Evolutionary conservation across 352 stramenopile genomes (phyloP).

Genomic region (Phytopythium litorale): DNA sequence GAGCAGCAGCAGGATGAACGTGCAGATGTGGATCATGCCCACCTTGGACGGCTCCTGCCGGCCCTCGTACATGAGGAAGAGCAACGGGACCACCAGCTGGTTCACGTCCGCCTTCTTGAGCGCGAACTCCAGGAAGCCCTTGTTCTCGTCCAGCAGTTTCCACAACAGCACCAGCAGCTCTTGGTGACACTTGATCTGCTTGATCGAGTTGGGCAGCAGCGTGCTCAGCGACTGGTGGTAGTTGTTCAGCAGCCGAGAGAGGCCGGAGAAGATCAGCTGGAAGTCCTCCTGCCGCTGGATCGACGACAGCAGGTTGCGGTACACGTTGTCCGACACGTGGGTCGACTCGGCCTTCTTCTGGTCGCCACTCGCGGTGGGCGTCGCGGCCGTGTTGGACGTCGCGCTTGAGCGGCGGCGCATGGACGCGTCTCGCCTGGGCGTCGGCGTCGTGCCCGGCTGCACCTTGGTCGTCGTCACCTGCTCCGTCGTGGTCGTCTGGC

Average conservation of each 20-base stretch:
- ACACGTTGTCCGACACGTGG: conserved; percentile 42
- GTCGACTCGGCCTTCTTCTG: conserved; percentile 11
- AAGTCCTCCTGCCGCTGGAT: conserved; percentile 89
- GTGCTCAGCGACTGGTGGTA: conserved; percentile 94
- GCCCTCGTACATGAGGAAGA: conserved; percentile 93
- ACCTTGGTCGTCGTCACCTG: conserved; percentile 45
- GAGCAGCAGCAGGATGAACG: conserved; percentile 97
- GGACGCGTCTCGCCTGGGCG: conserved; percentile 19
- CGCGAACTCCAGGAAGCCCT: conserved; percentile 92
- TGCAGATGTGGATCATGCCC: conserved; percentile 98
- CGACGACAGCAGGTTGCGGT: conserved; percentile 58
- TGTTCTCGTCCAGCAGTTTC: conserved; percentile 98
- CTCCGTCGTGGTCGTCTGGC: conserved; percentile 48
- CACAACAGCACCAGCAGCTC: conserved; percentile 97
- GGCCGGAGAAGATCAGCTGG: conserved; percentile 89
- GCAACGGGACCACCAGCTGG: conserved; percentile 75
- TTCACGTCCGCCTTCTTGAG: conserved; percentile 95
- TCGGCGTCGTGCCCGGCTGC: conserved; percentile 36
- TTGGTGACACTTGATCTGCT: conserved; percentile 95
- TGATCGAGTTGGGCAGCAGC: conserved; percentile 91
- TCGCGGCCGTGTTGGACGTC: conserved; percentile 21
- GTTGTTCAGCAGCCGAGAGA: conserved; percentile 97
- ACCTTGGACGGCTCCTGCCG: conserved; percentile 92
- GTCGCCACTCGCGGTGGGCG: conserved; percentile 28
- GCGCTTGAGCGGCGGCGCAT: conserved; percentile 23